A percentile compares a stretch with the other conserved stretches of the same genome.
Evolutionary conservation across 2,329 filamentous ascomycete genomes (phyloP).

Genomic region (Xylariales sp.): DNA sequence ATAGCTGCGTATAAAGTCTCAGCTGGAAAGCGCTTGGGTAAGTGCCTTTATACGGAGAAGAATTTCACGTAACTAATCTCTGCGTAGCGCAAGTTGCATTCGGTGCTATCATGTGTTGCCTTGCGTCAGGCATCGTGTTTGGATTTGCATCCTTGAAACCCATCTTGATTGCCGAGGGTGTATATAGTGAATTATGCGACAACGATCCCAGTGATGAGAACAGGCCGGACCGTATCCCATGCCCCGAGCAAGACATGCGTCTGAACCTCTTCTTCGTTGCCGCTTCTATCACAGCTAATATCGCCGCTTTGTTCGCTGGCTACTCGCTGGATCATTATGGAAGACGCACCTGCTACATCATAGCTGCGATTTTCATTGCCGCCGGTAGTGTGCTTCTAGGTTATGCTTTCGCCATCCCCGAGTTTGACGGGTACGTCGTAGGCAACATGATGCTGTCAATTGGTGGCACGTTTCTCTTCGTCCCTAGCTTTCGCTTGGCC

Average conservation of each 20-base stretch:
- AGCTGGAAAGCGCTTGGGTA: slow-evolving; percentile 46
- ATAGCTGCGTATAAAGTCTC: slow-evolving; percentile 50
- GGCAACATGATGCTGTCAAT: slow-evolving; percentile 71
- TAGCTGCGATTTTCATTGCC: slow-evolving; percentile 68
- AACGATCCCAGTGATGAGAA: slow-evolving; percentile 55
- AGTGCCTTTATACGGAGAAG: slow-evolving; percentile 23
- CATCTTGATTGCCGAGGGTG: slow-evolving; percentile 67
- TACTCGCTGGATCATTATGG: slow-evolving; percentile 75
- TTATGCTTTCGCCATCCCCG: slow-evolving; percentile 63
- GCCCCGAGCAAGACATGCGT: slow-evolving; percentile 61
- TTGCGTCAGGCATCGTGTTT: slow-evolving; percentile 73
- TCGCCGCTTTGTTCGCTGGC: slow-evolving; percentile 73
- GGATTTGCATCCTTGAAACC: slow-evolving; percentile 74
- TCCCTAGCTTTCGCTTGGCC: slow-evolving; percentile 73
- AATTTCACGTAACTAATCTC: slow-evolving; percentile 5
- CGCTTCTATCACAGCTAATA: slow-evolving; percentile 75
- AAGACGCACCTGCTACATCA: slow-evolving; percentile 70
- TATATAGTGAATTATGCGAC: slow-evolving; percentile 66
- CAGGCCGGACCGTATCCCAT: slow-evolving; percentile 53
- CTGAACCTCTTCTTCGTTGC: slow-evolving; percentile 79
- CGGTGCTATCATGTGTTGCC: slow-evolving; percentile 73
- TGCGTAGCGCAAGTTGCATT: slow-evolving; percentile 67
- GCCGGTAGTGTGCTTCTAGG: slow-evolving; percentile 70
- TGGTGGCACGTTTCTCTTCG: slow-evolving; percentile 72
- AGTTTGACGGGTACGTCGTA: slow-evolving; percentile 69